phyloP scores from a whole-genome alignment of 345 rosid species.

The Moringa oleifera region DNA sequence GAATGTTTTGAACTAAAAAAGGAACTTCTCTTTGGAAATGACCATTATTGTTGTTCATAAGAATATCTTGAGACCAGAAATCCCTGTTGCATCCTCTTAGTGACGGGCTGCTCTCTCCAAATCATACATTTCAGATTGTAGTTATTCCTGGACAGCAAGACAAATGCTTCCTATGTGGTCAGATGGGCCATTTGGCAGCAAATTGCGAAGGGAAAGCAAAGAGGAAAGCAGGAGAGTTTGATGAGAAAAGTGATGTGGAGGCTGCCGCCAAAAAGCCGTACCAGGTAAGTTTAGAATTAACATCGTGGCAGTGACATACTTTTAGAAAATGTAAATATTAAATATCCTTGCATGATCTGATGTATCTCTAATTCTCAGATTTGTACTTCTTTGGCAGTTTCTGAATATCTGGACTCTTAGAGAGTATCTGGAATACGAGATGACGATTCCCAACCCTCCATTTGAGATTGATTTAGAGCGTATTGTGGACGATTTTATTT shows the following conservation, averaged over 20 bases:
- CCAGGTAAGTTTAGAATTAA: conserved; percentile 41
- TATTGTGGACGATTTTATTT: conserved; percentile 87
- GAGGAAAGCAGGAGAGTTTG: conserved; percentile 69
- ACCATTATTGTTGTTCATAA: too few species aligned
- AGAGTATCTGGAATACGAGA: conserved; percentile 84
- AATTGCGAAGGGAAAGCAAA: conserved; percentile 76
- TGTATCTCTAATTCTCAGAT: conserved; percentile 3
- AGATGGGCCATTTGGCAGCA: conserved; percentile 82
- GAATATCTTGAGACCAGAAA: too few species aligned
- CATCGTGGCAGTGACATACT: neutral
- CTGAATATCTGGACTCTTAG: conserved; percentile 89
- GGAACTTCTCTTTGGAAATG: too few species aligned
- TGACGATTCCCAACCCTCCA: conserved; percentile 50
- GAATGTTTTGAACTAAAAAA: neutral
- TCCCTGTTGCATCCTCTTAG: too few species aligned
- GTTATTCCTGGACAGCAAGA: conserved; percentile 66
- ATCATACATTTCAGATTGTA: conserved; percentile 47
- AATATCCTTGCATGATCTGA: neutral
- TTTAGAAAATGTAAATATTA: neutral
- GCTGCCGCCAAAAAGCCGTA: conserved; percentile 64
- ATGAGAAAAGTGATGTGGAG: conserved; percentile 54
- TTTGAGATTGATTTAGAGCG: conserved; percentile 58
- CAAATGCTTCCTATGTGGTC: conserved; percentile 92
- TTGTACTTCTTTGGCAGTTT: conserved; percentile 44
- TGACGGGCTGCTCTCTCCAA: neutral